A percentile compares a stretch with the other conserved stretches of the same genome.
These are phyloP conservation scores for Camillea tinctor DNA, from an alignment of 2,329 filamentous ascomycete genomes.

Conservation along the genomic window DNA sequence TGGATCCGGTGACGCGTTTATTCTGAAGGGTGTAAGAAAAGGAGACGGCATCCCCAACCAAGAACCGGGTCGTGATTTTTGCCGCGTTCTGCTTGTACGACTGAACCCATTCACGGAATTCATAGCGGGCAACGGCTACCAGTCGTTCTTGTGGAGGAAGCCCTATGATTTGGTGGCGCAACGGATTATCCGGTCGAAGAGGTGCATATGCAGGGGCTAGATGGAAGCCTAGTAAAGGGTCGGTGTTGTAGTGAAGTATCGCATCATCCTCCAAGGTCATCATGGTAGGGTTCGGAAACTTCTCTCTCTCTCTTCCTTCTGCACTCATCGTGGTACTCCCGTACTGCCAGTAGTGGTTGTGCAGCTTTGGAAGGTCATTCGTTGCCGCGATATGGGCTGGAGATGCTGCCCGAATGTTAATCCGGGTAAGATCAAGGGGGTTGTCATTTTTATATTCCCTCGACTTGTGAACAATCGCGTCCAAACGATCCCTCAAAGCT, in stretches of 20 bases:
- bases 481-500: constrained; percentile 7
- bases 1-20: constrained; percentile 26
- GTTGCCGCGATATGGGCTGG: constrained; percentile 31
- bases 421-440: constrained; percentile 12
- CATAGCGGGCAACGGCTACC: constrained; percentile 36
- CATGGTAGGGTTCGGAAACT: constrained; percentile 45
- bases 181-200: constrained; percentile 25
- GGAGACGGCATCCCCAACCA: constrained; percentile 47
- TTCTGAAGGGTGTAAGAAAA: constrained; percentile 53
- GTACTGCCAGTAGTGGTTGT: constrained; percentile 35
- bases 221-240: constrained; percentile 57
- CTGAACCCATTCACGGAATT: constrained; percentile 46
- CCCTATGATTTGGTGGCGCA: background rate
- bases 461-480: constrained; percentile 2
- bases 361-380: constrained; percentile 21
- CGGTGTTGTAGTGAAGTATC: constrained; percentile 45
- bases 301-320: constrained; percentile 5
- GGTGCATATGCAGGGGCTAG: constrained; percentile 45
- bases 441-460: background rate
- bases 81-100: constrained; percentile 35
- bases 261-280: constrained; percentile 34
- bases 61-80: constrained; percentile 44
- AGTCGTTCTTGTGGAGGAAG: constrained; percentile 36
- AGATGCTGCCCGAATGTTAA: constrained; percentile 36
- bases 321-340: constrained; percentile 26